Percentiles rank a stretch among this genome's conserved stretches.
These are phyloP conservation scores for Rhazya stricta DNA, from an alignment of 257 asterid species.

Conservation along the genomic window DNA sequence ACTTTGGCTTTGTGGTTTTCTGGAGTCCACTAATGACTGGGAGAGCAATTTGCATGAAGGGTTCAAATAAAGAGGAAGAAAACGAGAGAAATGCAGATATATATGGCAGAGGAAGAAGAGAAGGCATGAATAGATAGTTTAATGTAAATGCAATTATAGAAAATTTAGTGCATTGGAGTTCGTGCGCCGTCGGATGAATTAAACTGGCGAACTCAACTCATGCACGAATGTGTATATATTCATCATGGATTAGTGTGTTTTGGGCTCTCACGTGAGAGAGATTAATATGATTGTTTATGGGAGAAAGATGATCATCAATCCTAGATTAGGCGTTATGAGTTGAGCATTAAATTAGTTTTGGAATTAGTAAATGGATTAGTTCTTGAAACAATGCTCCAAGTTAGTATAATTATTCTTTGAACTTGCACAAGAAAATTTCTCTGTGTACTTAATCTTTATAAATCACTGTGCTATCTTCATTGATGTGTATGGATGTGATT, in stretches of 20 bases:
- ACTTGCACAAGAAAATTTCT: background rate
- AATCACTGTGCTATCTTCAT: no score
- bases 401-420: no score
- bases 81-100: background rate
- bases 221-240: conserved; percentile 2
- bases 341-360: background rate
- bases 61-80: conserved; percentile 10
- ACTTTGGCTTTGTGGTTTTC: background rate
- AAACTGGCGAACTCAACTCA: conserved; percentile 14
- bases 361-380: background rate
- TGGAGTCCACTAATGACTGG: background rate
- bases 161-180: conserved; percentile 41
- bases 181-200: conserved; percentile 54
- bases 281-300: background rate
- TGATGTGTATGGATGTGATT: no score
- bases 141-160: conserved; percentile 33
- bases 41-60: background rate
- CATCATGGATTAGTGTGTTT: background rate
- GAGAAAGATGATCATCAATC: background rate
- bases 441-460: no score
- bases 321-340: background rate
- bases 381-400: background rate
- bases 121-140: conserved; percentile 9
- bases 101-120: conserved; percentile 8
- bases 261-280: background rate